phyloP scores from a whole-genome alignment of 2,329 filamentous ascomycete genomes.

The Coniella vitis region DNA sequence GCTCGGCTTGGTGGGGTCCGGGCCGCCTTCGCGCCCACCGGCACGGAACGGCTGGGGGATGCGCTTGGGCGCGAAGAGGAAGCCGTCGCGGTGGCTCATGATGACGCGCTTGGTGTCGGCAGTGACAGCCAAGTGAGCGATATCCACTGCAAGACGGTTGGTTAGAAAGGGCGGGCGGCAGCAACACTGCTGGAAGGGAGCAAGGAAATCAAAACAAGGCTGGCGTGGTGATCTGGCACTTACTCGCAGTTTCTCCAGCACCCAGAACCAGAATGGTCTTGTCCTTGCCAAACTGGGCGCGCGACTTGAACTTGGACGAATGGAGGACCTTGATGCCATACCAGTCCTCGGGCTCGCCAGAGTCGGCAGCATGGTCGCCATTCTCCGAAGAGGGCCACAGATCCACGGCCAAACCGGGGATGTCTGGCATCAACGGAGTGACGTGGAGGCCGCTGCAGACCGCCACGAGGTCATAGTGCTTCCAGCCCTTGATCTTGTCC shows the following conservation, averaged over 20 bases:
- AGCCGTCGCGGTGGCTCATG: slow-evolving; percentile 31
- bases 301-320: slow-evolving; percentile 30
- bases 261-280: slow-evolving; percentile 31
- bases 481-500: neutral
- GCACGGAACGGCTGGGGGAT: slow-evolving; percentile 16
- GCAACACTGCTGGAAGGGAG: neutral
- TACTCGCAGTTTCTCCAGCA: slow-evolving; percentile 29
- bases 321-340: slow-evolving; percentile 22
- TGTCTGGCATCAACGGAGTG: slow-evolving; percentile 25
- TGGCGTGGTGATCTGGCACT: too few relatives aligned
- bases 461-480: slow-evolving; percentile 27
- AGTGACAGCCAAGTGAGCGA: slow-evolving; percentile 30
- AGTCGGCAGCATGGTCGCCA: neutral
- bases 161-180: neutral
- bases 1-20: slow-evolving; percentile 24
- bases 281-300: slow-evolving; percentile 26
- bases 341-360: too few relatives aligned
- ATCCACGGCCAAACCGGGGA: slow-evolving; percentile 15
- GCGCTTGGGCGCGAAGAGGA: slow-evolving; percentile 31
- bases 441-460: slow-evolving; percentile 32
- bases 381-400: neutral
- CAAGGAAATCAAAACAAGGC: too few relatives aligned
- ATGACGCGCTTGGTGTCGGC: slow-evolving; percentile 29
- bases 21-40: slow-evolving; percentile 15
- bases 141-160: slow-evolving; percentile 20